Evolutionary conservation across 116 monocot genomes (phyloP).

Genomic region (Trichopus zeylanicus): DNA sequence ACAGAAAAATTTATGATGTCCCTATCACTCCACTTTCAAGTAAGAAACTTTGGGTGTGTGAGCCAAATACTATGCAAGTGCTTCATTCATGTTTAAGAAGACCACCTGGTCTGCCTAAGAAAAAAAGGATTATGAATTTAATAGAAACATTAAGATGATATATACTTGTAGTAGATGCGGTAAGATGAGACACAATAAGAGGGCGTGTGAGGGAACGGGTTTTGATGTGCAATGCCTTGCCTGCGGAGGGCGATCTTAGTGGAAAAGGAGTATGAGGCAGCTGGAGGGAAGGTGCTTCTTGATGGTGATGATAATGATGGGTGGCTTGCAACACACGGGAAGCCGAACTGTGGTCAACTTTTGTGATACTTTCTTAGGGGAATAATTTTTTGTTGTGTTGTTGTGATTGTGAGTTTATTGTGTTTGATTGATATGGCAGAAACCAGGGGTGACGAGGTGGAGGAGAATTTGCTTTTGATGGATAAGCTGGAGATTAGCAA

Average conservation of each 20-base stretch:
- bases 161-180: too few relatives aligned
- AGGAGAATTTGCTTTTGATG: slow-evolving; percentile 85
- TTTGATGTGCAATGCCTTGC: slow-evolving; percentile 68
- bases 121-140: too few relatives aligned
- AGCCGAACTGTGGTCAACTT: slow-evolving; percentile 49
- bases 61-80: too few relatives aligned
- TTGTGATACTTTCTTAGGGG: too few relatives aligned
- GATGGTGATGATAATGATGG: slow-evolving; percentile 71
- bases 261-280: slow-evolving; percentile 92
- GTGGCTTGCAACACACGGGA: slow-evolving; percentile 98
- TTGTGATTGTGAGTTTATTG: neutral
- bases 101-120: too few relatives aligned
- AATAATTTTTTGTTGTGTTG: neutral
- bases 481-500: slow-evolving; percentile 64
- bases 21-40: too few relatives aligned
- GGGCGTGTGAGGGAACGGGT: too few relatives aligned
- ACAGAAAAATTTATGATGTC: too few relatives aligned
- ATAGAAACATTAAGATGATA: too few relatives aligned
- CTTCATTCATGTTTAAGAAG: too few relatives aligned
- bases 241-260: slow-evolving; percentile 69
- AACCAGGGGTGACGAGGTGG: slow-evolving; percentile 32
- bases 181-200: too few relatives aligned
- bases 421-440: slow-evolving; percentile 22
- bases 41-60: too few relatives aligned
- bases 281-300: slow-evolving; percentile 79